Evolutionary conservation across 108 stramenopile genomes (phyloP).

Genomic region (Seminavis robusta): DNA sequence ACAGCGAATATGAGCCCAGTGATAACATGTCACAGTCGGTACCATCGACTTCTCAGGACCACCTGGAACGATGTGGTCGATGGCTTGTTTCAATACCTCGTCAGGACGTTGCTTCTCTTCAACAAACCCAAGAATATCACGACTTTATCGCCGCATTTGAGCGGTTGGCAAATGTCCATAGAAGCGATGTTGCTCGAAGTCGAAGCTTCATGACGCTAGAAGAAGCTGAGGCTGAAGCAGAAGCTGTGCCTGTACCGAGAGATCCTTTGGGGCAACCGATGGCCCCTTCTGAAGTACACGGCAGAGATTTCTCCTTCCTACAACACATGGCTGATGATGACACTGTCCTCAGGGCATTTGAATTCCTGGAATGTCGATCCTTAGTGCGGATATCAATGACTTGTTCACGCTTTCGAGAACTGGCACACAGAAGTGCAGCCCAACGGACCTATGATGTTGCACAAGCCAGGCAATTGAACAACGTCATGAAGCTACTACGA

Average conservation of each 20-base stretch:
- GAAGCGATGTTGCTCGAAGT: conserved; percentile 45
- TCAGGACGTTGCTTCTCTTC: conserved; percentile 53
- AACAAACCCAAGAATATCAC: conserved; percentile 55
- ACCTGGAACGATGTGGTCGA: conserved; percentile 58
- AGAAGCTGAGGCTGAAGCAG: not conserved
- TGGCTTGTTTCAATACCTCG: conserved; percentile 72
- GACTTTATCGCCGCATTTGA: conserved; percentile 65
- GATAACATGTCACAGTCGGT: not conserved
- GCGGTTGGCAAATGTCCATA: conserved; percentile 52
- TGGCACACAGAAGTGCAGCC: conserved; percentile 46
- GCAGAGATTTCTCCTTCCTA: conserved; percentile 54
- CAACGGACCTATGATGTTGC: conserved; percentile 53
- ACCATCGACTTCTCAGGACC: conserved; percentile 18
- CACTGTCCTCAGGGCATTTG: conserved; percentile 60
- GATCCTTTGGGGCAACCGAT: conserved; percentile 4
- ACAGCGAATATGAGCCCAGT: no score
- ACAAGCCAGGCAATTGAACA: conserved; percentile 42
- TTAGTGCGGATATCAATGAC: conserved; percentile 52
- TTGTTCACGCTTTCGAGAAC: conserved; percentile 61
- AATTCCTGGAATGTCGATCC: conserved; percentile 61
- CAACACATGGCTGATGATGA: conserved; percentile 68
- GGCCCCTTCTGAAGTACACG: not conserved
- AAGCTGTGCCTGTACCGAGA: conserved; percentile 1
- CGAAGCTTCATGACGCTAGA: conserved; percentile 16
- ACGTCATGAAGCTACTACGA: conserved; percentile 61